These are phyloP conservation scores for Guillardia theta DNA, from an alignment of 78 protist species.

Conservation along the genomic window DNA sequence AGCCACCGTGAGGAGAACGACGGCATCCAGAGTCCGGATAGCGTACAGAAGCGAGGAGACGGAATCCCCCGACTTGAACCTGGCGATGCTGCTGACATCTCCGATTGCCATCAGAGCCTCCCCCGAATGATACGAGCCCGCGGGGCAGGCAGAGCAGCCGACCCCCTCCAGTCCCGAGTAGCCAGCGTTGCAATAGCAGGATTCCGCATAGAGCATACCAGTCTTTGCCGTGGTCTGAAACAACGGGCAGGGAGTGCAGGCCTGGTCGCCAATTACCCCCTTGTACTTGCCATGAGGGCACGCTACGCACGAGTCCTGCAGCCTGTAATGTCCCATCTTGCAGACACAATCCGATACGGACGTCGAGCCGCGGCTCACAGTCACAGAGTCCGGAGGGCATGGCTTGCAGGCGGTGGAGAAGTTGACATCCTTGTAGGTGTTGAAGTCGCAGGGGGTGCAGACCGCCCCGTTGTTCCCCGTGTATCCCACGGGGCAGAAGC, in stretches of 20 bases:
- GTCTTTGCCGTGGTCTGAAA: too few relatives aligned
- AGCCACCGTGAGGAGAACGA: too few relatives aligned
- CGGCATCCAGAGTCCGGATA: too few relatives aligned
- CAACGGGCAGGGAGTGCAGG: not conserved
- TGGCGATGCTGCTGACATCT: too few relatives aligned
- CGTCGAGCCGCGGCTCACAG: not conserved
- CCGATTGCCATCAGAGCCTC: too few relatives aligned
- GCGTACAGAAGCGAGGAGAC: too few relatives aligned
- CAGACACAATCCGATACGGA: not conserved
- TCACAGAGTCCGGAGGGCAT: not conserved
- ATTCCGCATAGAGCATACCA: too few relatives aligned
- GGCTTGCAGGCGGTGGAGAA: not conserved
- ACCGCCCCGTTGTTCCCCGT: not conserved
- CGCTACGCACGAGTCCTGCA: not conserved
- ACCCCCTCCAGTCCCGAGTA: not conserved
- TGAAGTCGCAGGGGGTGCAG: not conserved
- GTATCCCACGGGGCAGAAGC: not conserved
- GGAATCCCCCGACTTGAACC: too few relatives aligned
- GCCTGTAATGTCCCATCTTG: not conserved
- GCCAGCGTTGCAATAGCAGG: conserved; percentile 6
- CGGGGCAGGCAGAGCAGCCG: not conserved
- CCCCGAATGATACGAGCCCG: not conserved
- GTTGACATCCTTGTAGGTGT: not conserved
- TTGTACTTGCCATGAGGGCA: not conserved
- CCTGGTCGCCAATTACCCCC: not conserved